phyloP scores from a whole-genome alignment of 352 stramenopile genomes.

The Globisporangium megalacanthum region DNA sequence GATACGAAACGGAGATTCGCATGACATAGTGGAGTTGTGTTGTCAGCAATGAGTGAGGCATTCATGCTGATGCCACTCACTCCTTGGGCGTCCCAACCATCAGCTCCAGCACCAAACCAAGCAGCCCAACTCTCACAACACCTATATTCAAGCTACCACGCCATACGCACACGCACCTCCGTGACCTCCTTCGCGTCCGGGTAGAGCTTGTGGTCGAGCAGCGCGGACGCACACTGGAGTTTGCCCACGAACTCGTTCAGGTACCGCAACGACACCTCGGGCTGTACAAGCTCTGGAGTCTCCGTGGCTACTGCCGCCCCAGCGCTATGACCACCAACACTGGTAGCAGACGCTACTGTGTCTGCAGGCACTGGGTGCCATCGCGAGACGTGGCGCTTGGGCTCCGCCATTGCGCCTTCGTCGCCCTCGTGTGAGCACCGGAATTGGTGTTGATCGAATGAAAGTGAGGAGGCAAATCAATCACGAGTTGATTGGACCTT shows the following conservation, averaged over 20 bases:
- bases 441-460: too few relatives aligned
- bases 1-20: neutral
- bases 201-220: constrained; percentile 72
- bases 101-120: too few relatives aligned
- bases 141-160: too few relatives aligned
- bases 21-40: too few relatives aligned
- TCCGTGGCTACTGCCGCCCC: too few relatives aligned
- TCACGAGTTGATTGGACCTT: too few relatives aligned
- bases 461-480: too few relatives aligned
- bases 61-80: too few relatives aligned
- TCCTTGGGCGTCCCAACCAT: too few relatives aligned
- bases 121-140: too few relatives aligned
- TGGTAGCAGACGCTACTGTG: neutral
- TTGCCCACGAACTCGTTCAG: constrained; percentile 83
- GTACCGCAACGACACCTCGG: constrained; percentile 64
- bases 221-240: constrained; percentile 56
- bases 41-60: too few relatives aligned
- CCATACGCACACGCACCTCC: constrained; percentile 54
- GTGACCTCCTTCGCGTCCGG: constrained; percentile 82
- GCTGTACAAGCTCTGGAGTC: neutral
- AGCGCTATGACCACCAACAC: neutral
- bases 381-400: constrained; percentile 28
- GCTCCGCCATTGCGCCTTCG: constrained; percentile 13
- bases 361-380: constrained; percentile 14
- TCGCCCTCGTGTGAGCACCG: too few relatives aligned